These are phyloP conservation scores for Vanderwaltozyma yarrowii DNA, from an alignment of 805 yeast species.

Conservation along the genomic window DNA sequence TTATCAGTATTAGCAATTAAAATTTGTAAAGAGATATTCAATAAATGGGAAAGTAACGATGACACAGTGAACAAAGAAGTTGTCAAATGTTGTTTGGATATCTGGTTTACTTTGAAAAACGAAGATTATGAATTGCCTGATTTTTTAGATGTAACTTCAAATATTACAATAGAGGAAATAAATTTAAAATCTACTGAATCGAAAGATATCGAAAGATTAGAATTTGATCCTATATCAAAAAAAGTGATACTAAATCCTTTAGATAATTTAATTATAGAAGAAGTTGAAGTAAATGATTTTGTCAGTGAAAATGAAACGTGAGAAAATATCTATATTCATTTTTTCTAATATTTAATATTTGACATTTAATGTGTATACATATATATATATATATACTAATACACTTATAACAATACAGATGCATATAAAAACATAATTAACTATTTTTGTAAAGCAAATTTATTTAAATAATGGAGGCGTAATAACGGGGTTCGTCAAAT, in stretches of 20 bases:
- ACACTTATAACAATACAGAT: too few species aligned
- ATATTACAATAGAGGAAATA: slow-evolving; percentile 6
- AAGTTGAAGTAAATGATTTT: slow-evolving; percentile 19
- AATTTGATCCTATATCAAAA: slow-evolving; percentile 8
- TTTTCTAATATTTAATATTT: background rate
- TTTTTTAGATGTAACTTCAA: slow-evolving; percentile 2
- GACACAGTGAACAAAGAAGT: slow-evolving; percentile 3
- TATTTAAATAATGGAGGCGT: too few species aligned
- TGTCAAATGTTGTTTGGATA: slow-evolving; percentile 9
- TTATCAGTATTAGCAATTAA: background rate
- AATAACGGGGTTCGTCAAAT: slow-evolving; percentile 87
- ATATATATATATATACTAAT: too few species aligned
- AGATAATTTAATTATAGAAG: slow-evolving; percentile 18
- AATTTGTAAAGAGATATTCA: slow-evolving; percentile 2
- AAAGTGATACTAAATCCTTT: slow-evolving; percentile 6
- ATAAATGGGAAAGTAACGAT: slow-evolving; percentile 6
- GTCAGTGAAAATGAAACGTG: background rate
- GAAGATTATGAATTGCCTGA: slow-evolving; percentile 6
- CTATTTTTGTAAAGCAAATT: background rate
- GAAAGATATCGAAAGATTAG: slow-evolving; percentile 2
- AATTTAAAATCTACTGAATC: slow-evolving; percentile 1
- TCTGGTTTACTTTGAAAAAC: slow-evolving; percentile 11
- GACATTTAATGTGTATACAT: too few species aligned
- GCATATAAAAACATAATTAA: too few species aligned
- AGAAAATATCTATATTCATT: background rate